Evolutionary conservation across 805 yeast species (phyloP), one percentile per base, ranked within the genome.

Genomic region (Candida caryicola): DNA sequence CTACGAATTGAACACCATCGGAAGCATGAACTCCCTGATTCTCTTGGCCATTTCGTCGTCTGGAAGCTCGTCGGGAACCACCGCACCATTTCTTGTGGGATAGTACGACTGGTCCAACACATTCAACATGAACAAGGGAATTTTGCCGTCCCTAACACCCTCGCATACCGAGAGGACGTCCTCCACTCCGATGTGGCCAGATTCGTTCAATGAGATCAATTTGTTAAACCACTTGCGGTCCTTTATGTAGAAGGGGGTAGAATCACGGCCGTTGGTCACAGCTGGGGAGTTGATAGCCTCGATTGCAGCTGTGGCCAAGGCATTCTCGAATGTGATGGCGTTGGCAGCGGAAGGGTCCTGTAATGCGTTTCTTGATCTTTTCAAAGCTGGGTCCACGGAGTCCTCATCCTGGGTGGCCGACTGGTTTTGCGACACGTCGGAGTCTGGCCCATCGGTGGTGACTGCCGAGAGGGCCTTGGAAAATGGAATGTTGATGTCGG

Each of bases 201-300:
- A 39, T 15, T 61, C 64, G 36, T 60, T 54, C 29, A 63, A 45
- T 7, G 46, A 38, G 6, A 64, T 52, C 31, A 64, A 47, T 35
- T 55, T 62, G 37, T 58, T 62, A 42, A 64, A 62, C 70, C 70
- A 64, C 31, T 57, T 56, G 9, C 67, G 48, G 35, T 64, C 70
- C 33, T 61, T 62, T 13, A 58, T 54, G 40, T 64, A 64, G 31
- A 46, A 46, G 5, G 65, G 64, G 10, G 51, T 45, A 8, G 51
- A 36, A 12, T 54, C 52, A 14, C 49, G 46, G 14, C 47, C 43
- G 29, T 46, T 50, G 10, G 54, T 47, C 6, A 59, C 61, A 5
- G 61, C 40, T 1, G 64, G 62, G 2, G 60, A 51, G 34, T 58
- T 54, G n/a, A 57, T 52, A 3, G 65, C 65, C 5, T 64, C 60